A percentile compares a stretch with the other conserved stretches of the same genome.
Evolutionary conservation across 2,329 filamentous ascomycete species (phyloP).

Genomic region (Ophiostoma tasmaniense): DNA sequence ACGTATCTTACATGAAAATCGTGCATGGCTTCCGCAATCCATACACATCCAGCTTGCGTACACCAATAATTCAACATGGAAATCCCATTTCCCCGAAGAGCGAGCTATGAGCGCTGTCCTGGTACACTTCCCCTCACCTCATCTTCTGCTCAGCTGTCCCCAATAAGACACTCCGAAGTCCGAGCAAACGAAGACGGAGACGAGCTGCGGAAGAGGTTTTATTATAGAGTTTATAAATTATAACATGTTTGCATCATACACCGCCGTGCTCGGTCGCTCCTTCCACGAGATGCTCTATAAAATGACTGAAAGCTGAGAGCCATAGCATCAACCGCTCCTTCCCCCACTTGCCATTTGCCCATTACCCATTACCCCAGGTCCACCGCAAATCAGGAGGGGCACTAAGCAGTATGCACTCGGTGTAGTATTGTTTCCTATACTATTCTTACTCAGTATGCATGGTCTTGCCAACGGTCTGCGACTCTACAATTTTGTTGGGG

Average conservation of each 20-base stretch:
- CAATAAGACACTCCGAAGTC: neutral
- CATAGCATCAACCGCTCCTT: neutral
- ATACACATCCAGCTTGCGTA: neutral
- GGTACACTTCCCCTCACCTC: neutral
- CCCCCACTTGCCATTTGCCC: conserved; percentile 2
- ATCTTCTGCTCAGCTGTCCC: neutral
- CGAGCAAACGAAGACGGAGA: neutral
- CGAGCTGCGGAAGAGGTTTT: neutral
- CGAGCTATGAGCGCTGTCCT: neutral
- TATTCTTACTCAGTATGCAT: neutral
- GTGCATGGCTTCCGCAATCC: neutral
- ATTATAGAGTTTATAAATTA: neutral
- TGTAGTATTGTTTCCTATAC: neutral
- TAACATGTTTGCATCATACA: neutral
- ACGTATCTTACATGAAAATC: too few species aligned
- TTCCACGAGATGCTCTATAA: neutral
- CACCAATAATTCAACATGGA: neutral
- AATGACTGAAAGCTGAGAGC: neutral
- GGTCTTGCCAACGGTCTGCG: neutral
- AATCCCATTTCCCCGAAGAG: neutral
- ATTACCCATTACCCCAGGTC: conserved; percentile 7
- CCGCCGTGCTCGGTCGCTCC: neutral
- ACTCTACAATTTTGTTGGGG: neutral
- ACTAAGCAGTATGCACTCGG: neutral
- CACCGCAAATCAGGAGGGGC: neutral